Percentiles rank a stretch among this genome's conserved stretches.
These are phyloP conservation scores for Ramularia endophylla DNA, from an alignment of 2,329 filamentous ascomycete genomes.

Conservation along the genomic window DNA sequence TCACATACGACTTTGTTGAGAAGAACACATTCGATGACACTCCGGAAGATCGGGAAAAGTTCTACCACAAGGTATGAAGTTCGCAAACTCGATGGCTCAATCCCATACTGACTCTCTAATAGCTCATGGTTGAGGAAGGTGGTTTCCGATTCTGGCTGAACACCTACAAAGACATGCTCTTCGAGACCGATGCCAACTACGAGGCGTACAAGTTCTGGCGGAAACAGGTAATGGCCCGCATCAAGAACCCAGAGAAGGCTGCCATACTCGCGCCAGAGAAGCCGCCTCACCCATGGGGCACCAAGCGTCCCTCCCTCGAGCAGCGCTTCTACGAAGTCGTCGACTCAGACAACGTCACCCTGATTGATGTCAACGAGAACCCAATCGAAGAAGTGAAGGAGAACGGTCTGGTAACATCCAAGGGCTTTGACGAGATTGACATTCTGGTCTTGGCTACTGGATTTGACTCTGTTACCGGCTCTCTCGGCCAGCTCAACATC, in stretches of 20 bases:
- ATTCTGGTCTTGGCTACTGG: slow-evolving; percentile 41
- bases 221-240: slow-evolving; percentile 39
- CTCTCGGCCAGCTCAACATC: slow-evolving; percentile 33
- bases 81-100: not conserved
- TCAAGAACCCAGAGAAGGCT: slow-evolving; percentile 45
- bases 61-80: slow-evolving; percentile 25
- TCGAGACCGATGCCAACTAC: slow-evolving; percentile 35
- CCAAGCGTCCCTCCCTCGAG: slow-evolving; percentile 40
- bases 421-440: slow-evolving; percentile 40
- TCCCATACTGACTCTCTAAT: not conserved
- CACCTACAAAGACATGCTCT: slow-evolving; percentile 34
- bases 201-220: slow-evolving; percentile 34
- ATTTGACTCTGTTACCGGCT: slow-evolving; percentile 37
- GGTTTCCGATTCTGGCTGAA: slow-evolving; percentile 36
- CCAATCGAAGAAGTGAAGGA: slow-evolving; percentile 36
- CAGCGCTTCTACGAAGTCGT: slow-evolving; percentile 41
- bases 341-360: slow-evolving; percentile 35
- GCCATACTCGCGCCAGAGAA: slow-evolving; percentile 49
- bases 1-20: slow-evolving; percentile 52
- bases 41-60: slow-evolving; percentile 43
- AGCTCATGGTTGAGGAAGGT: slow-evolving; percentile 32
- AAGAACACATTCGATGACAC: slow-evolving; percentile 43
- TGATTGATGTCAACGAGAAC: slow-evolving; percentile 37
- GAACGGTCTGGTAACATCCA: slow-evolving; percentile 35
- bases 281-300: slow-evolving; percentile 48